A percentile compares a stretch with the other conserved stretches of the same genome.
Evolutionary conservation across 805 yeast species (phyloP).

Genomic region (Yarrowia deformans): DNA sequence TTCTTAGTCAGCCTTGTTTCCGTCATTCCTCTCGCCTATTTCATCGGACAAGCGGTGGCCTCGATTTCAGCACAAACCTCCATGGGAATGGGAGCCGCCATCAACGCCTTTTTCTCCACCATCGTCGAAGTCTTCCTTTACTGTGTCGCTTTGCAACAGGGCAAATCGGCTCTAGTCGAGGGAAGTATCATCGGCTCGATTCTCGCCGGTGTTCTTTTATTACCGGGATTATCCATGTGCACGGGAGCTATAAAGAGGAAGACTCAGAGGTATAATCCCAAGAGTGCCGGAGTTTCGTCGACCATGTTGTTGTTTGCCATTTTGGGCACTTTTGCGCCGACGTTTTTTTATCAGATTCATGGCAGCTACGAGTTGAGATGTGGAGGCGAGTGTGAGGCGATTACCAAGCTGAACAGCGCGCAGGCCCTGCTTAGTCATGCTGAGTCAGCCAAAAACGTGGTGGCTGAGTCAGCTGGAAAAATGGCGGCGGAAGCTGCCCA

Average conservation of each 20-base stretch:
- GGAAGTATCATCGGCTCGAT: conserved; percentile 96
- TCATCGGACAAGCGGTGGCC: conserved; percentile 99
- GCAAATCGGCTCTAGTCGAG: conserved; percentile 88
- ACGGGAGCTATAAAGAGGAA: conserved; percentile 93
- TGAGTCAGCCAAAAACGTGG: not conserved
- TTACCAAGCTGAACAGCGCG: too few relatives aligned
- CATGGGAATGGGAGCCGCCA: conserved; percentile 98
- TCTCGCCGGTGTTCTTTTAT: conserved; percentile 84
- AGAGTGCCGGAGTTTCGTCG: conserved; percentile 95
- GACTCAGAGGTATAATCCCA: conserved; percentile 94
- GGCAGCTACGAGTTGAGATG: conserved; percentile 86
- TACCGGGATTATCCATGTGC: conserved; percentile 97
- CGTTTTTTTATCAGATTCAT: conserved; percentile 85
- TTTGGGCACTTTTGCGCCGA: conserved; percentile 91
- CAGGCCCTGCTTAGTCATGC: not conserved
- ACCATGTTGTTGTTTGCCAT: conserved; percentile 93
- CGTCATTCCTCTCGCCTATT: conserved; percentile 92
- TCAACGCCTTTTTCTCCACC: conserved; percentile 96
- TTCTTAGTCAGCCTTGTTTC: conserved; percentile 81
- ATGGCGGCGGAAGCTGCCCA: too few relatives aligned
- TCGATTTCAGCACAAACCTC: conserved; percentile 98
- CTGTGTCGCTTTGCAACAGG: conserved; percentile 86
- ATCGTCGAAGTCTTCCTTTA: conserved; percentile 91
- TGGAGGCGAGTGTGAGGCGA: conserved; percentile 46
- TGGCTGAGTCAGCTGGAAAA: not conserved